phyloP scores from a whole-genome alignment of 768 basidiomycete species.

The Tylopilus sp. region DNA sequence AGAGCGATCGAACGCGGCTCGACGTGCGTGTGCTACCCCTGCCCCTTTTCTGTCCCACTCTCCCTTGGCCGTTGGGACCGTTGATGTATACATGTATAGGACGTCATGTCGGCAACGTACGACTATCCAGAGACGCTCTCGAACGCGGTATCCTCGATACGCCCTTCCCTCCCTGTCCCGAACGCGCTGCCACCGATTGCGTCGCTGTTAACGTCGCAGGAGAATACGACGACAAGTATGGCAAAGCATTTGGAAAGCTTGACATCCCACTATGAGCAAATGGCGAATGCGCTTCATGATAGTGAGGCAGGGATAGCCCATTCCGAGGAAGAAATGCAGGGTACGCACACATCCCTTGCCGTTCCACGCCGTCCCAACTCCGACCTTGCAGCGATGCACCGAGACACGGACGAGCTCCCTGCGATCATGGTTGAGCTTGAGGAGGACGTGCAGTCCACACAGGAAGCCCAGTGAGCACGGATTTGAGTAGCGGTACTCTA shows the following conservation, averaged over 20 bases:
- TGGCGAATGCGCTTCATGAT: constrained; percentile 64
- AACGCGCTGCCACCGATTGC: constrained; percentile 41
- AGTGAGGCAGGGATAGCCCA: constrained; percentile 67
- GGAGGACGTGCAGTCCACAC: constrained; percentile 49
- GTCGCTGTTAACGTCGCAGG: constrained; percentile 44
- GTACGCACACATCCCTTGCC: constrained; percentile 31
- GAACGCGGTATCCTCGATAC: constrained; percentile 53
- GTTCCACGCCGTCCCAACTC: not conserved
- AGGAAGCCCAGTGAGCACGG: constrained; percentile 51
- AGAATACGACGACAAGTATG: constrained; percentile 59
- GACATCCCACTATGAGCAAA: constrained; percentile 72
- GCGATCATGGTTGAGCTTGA: constrained; percentile 73
- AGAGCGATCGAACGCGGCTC: constrained; percentile 60
- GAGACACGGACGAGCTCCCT: constrained; percentile 77
- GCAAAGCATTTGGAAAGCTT: constrained; percentile 69
- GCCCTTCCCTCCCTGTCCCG: constrained; percentile 44
- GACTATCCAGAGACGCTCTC: constrained; percentile 65
- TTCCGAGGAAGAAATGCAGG: constrained; percentile 65
- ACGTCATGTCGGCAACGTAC: constrained; percentile 57
- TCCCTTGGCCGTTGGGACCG: too few species aligned
- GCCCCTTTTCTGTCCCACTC: not conserved
- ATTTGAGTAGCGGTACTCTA: not conserved
- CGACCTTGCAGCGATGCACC: constrained; percentile 59
- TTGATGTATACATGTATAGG: constrained; percentile 36
- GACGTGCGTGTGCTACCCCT: constrained; percentile 51